Percentiles rank a stretch among this genome's conserved stretches.
phyloP scores from a whole-genome alignment of 1,284 basidiomycete species.

The Moniliella sp. region DNA sequence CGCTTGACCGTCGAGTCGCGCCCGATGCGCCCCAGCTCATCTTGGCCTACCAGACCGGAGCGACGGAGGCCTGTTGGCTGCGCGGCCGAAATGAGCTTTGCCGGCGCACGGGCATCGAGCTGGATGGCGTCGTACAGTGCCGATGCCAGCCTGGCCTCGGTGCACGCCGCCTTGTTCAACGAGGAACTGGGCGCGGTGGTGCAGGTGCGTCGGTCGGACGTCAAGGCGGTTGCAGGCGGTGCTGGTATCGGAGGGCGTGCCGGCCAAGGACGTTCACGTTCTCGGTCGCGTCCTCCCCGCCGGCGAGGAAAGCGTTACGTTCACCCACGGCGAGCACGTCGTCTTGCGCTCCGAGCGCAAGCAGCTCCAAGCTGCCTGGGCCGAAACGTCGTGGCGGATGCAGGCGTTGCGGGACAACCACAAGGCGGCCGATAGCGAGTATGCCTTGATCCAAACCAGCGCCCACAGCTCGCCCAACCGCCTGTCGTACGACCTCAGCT shows the following conservation, averaged over 20 bases:
- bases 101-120: slow-evolving; percentile 53
- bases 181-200: slow-evolving; percentile 86
- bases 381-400: slow-evolving; percentile 81
- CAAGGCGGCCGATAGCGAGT: slow-evolving; percentile 58
- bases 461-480: slow-evolving; percentile 35
- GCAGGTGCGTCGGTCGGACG: slow-evolving; percentile 51
- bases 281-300: slow-evolving; percentile 41
- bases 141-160: slow-evolving; percentile 39
- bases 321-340: slow-evolving; percentile 7
- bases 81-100: slow-evolving; percentile 91
- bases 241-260: slow-evolving; percentile 53
- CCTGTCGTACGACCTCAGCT: slow-evolving; percentile 22
- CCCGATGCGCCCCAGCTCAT: slow-evolving; percentile 45
- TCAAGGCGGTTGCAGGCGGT: slow-evolving; percentile 44
- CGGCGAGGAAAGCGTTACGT: slow-evolving; percentile 42
- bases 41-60: slow-evolving; percentile 88
- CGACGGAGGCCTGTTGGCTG: slow-evolving; percentile 86
- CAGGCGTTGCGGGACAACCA: slow-evolving; percentile 72
- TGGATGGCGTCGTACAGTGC: too few species aligned
- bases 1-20: slow-evolving; percentile 29
- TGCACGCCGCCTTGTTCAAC: slow-evolving; percentile 55
- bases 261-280: slow-evolving; percentile 49
- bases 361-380: slow-evolving; percentile 63
- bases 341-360: slow-evolving; percentile 38
- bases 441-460: slow-evolving; percentile 44